Evolutionary conservation across 208 protist genomes (phyloP).

Genomic region (Leishmania gerbilli): DNA sequence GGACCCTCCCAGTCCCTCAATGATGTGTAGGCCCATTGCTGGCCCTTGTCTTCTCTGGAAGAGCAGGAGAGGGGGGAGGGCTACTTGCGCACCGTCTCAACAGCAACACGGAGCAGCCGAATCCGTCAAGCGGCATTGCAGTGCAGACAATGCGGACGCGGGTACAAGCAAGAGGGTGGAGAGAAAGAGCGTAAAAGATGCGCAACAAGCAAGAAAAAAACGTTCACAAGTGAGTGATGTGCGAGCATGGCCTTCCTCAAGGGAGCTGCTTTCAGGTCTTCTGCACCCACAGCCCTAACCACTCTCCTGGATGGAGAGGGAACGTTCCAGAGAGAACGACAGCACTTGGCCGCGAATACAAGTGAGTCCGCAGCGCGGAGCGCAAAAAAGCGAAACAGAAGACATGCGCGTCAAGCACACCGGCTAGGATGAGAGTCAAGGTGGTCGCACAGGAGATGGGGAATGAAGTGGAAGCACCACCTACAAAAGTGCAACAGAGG

Average conservation of each 20-base stretch:
- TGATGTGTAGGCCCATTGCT: conserved; percentile 34
- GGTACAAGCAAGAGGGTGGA: neutral
- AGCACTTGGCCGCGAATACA: neutral
- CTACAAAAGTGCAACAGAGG: neutral
- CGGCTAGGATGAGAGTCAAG: neutral
- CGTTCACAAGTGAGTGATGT: neutral
- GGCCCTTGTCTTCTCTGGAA: neutral
- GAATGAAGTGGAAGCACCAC: neutral
- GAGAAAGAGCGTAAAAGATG: neutral
- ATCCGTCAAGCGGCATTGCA: neutral
- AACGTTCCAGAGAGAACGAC: neutral
- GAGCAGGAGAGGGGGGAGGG: neutral
- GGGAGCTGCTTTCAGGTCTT: neutral
- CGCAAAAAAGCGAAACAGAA: neutral
- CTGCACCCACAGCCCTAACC: neutral
- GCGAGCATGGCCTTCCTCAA: neutral
- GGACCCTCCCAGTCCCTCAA: conserved; percentile 66
- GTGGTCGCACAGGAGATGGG: neutral
- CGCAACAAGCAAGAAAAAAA: neutral
- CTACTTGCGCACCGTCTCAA: neutral
- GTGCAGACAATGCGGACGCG: neutral
- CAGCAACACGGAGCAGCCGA: neutral
- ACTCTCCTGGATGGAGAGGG: neutral
- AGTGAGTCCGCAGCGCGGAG: neutral
- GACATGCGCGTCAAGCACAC: neutral